phyloP scores from a whole-genome alignment of 164 flowering plant species.

The Nelumbo lutea region DNA sequence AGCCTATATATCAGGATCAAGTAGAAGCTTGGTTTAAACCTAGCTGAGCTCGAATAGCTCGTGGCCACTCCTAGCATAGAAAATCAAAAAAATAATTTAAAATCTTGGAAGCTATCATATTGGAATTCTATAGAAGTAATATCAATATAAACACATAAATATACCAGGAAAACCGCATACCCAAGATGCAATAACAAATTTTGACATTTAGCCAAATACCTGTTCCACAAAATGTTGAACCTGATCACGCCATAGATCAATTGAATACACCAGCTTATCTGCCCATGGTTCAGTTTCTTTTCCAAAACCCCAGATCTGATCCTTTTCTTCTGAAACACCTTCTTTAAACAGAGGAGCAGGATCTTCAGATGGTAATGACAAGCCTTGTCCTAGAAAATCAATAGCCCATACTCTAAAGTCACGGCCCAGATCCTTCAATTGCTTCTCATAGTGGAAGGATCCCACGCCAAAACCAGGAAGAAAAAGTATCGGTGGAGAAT shows the following conservation, averaged over 20 bases:
- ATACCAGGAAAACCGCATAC: no score
- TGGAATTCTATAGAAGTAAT: no score
- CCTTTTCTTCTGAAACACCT: conserved; percentile 28
- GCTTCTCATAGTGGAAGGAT: conserved; percentile 92
- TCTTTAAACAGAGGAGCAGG: conserved; percentile 50
- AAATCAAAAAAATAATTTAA: no score
- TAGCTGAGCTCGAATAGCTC: no score
- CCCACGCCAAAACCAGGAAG: conserved; percentile 99
- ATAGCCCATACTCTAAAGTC: conserved; percentile 85
- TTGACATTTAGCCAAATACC: conserved; percentile 32
- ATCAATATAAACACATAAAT: no score
- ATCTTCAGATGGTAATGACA: conserved; percentile 80
- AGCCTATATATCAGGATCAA: no score
- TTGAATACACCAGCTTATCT: conserved; percentile 66
- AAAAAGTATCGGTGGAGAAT: conserved; percentile 67
- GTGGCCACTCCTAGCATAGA: no score
- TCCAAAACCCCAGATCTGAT: conserved; percentile 81
- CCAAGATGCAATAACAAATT: not conserved
- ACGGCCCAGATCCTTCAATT: conserved; percentile 85
- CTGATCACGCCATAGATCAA: conserved; percentile 90
- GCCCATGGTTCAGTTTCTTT: conserved; percentile 89
- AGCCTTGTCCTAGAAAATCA: conserved; percentile 95
- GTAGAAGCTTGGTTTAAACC: no score
- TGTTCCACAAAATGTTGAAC: conserved; percentile 69
- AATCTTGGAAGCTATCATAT: no score